These are phyloP conservation scores for Coemansia sp. DNA, from an alignment of 192 early-diverging fungal genomes.

Conservation along the genomic window DNA sequence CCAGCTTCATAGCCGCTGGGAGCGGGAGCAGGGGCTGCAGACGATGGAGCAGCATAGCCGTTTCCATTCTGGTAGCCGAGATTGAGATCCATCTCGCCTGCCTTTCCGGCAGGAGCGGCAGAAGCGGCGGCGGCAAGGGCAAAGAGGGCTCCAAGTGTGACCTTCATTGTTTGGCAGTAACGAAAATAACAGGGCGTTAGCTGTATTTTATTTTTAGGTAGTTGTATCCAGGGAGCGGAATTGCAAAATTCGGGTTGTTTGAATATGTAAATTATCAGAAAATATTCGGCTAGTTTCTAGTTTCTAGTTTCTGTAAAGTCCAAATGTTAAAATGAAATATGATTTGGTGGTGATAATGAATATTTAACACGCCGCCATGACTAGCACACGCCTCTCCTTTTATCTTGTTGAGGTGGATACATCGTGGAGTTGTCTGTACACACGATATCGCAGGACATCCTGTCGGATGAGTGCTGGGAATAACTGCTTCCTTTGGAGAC, in stretches of 20 bases:
- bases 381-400: background rate
- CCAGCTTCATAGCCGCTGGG: slow-evolving; percentile 7
- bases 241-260: background rate
- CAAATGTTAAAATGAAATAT: slow-evolving; percentile 15
- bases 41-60: slow-evolving; percentile 13
- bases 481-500: background rate
- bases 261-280: background rate
- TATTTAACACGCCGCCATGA: slow-evolving; percentile 10
- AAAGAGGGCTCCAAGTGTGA: slow-evolving; percentile 43
- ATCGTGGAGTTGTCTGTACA: background rate
- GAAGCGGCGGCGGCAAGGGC: slow-evolving; percentile 36
- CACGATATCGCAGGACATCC: slow-evolving; percentile 1
- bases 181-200: background rate
- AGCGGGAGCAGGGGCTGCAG: slow-evolving; percentile 4
- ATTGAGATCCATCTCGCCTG: slow-evolving; percentile 36
- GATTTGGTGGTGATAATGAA: slow-evolving; percentile 16
- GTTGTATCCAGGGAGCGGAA: background rate
- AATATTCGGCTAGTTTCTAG: background rate
- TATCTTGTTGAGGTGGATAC: background rate
- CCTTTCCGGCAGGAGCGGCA: slow-evolving; percentile 42
- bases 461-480: background rate
- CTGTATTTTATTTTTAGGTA: background rate
- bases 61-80: slow-evolving; percentile 26
- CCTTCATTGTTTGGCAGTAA: slow-evolving; percentile 43
- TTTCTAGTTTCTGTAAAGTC: slow-evolving; percentile 7